Evolutionary conservation across 2,329 filamentous ascomycete genomes (phyloP), one percentile per base, ranked within the genome.

Genomic region (Bipolaris oryzae): DNA sequence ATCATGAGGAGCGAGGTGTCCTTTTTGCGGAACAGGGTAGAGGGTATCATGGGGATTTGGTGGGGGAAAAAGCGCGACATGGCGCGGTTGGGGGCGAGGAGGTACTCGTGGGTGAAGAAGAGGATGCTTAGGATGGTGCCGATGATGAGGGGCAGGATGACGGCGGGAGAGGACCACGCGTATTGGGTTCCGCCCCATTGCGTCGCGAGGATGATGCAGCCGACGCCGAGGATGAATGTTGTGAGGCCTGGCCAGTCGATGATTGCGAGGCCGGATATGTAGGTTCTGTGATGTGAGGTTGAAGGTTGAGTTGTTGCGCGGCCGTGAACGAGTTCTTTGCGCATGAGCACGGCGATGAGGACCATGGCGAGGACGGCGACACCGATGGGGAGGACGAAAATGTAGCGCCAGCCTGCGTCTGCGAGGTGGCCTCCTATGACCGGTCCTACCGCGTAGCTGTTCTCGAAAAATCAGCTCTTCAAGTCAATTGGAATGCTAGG

Each of bases 21-120:
- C 33, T 82, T 80, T 52, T 83, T 80, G 3, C 76, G 73, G 43
- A 90, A 78, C 18, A 90, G 74, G 7, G 79, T 74, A 71, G 86
- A 87, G 0, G 87, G 86, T 13, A 90, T 79, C 87, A 90, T 89
- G 7, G 87, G 78, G 39, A 80, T 78, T 63, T 88, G 85, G 44
- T 72, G 75, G 2, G 84, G 82, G 31, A 86, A 81, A n/a, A 76
- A 68, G 3, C 78, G 72, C 0, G 81, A 75, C 23, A 87, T 72
- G 1, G 74, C 47, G 1, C 78, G 76, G 0, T 80, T 82, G 0
- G 85, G 80, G 5, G 78, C 77, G 67, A 89, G 81, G 5, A 84
- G 75, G 58, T 82, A 83, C 71, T 77, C 76, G 79, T 84, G 84
- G 0, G 82, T 37, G 37, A 81, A 77, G 61, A 87, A 87, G 2